Conservation (phyloP, 1,284 basidiomycete genomes). For the Pseudomicrostroma phylloplanum region DNA sequence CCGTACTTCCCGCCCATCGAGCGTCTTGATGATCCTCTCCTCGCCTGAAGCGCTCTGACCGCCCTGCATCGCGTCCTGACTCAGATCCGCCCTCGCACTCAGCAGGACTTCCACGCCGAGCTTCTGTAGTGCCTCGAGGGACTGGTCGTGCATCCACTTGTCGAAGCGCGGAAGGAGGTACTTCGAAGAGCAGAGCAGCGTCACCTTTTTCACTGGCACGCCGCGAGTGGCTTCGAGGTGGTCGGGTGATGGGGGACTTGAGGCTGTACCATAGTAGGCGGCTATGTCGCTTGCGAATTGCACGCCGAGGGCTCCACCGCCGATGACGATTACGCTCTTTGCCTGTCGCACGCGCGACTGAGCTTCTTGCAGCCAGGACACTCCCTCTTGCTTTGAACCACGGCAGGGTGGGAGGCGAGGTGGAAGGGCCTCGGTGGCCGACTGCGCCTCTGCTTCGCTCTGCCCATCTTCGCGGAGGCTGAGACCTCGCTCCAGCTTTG, state of each 20-base stretch:
- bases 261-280: constrained; percentile 17
- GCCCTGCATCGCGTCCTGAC: neutral
- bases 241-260: neutral
- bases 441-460: neutral
- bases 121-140: constrained; percentile 4
- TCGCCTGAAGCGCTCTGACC: constrained; percentile 3
- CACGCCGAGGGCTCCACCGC: constrained; percentile 20
- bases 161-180: constrained; percentile 25
- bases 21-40: constrained; percentile 9
- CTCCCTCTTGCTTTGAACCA: constrained; percentile 21
- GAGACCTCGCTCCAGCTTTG: neutral
- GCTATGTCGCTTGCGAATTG: constrained; percentile 27
- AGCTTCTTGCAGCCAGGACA: constrained; percentile 22
- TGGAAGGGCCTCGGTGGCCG: neutral
- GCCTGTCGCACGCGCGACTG: constrained; percentile 20
- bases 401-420: constrained; percentile 6
- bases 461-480: neutral
- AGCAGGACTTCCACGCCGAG: constrained; percentile 22
- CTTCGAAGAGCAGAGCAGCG: constrained; percentile 18
- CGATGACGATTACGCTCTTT: constrained; percentile 20
- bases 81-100: constrained; percentile 20
- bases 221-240: neutral
- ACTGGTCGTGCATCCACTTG: constrained; percentile 25
- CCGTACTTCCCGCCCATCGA: constrained; percentile 19
- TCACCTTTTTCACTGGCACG: constrained; percentile 17